Percentiles rank a stretch among this genome's conserved stretches.
phyloP scores from a whole-genome alignment of 2,329 filamentous ascomycete species.

The Trichoderma koningii region DNA sequence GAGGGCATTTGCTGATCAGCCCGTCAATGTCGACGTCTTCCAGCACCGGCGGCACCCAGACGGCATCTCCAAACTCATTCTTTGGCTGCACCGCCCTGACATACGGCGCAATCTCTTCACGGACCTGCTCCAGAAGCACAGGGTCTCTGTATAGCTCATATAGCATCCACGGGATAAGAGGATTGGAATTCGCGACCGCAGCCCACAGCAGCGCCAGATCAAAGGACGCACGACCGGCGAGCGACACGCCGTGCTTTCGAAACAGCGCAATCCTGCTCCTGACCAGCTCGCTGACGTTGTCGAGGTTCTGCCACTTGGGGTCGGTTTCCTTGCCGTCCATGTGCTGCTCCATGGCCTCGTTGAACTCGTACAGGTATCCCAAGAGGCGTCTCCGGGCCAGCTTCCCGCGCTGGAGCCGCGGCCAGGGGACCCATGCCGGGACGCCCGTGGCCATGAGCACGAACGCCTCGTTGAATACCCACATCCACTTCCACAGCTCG shows the following conservation, averaged over 20 bases:
- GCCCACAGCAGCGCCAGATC: slow-evolving; percentile 45
- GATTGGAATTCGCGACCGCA: slow-evolving; percentile 44
- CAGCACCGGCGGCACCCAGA: slow-evolving; percentile 42
- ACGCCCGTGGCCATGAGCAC: slow-evolving; percentile 37
- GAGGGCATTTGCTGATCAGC: slow-evolving; percentile 41
- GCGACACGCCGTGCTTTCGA: slow-evolving; percentile 36
- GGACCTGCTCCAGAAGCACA: slow-evolving; percentile 43
- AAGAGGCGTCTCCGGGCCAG: slow-evolving; percentile 37
- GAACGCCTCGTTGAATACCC: slow-evolving; percentile 43
- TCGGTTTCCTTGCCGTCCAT: slow-evolving; percentile 39
- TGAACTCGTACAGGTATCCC: slow-evolving; percentile 39
- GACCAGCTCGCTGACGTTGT: slow-evolving; percentile 41
- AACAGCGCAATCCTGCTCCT: slow-evolving; percentile 38
- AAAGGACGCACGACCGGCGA: slow-evolving; percentile 39
- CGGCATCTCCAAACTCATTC: slow-evolving; percentile 42
- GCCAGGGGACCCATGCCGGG: slow-evolving; percentile 41
- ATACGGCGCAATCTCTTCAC: slow-evolving; percentile 43
- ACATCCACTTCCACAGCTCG: slow-evolving; percentile 43
- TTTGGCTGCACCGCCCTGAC: slow-evolving; percentile 39
- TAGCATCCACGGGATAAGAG: slow-evolving; percentile 46
- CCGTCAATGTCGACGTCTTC: slow-evolving; percentile 42
- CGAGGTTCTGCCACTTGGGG: slow-evolving; percentile 42
- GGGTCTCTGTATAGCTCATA: slow-evolving; percentile 45
- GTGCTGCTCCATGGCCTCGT: slow-evolving; percentile 41
- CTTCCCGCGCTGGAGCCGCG: slow-evolving; percentile 39